A percentile compares a stretch with the other conserved stretches of the same genome.
phyloP scores from a whole-genome alignment of 2,329 filamentous ascomycete species.

The Diplodia intermedia region DNA sequence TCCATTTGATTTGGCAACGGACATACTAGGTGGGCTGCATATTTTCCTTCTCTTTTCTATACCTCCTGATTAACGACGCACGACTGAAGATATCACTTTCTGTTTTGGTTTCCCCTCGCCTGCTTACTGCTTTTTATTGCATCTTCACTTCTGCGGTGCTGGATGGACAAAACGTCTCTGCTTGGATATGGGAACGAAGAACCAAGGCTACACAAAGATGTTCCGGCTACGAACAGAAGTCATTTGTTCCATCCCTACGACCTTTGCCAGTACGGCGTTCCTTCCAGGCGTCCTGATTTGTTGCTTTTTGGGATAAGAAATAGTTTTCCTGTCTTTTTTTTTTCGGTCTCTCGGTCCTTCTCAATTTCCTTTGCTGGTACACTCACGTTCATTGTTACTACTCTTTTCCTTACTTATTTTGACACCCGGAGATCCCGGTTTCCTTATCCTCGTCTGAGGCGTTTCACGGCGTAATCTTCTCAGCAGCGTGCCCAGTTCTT shows the following conservation, averaged over 20 bases:
- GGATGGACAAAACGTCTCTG: slow-evolving; percentile 6
- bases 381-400: not conserved
- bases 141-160: slow-evolving; percentile 4
- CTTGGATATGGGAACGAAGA: slow-evolving; percentile 14
- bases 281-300: slow-evolving; percentile 17
- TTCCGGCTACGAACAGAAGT: not conserved
- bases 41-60: slow-evolving; percentile 22
- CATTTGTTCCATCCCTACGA: not conserved
- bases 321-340: not conserved
- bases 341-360: slow-evolving; percentile 10
- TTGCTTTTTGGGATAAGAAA: slow-evolving; percentile 12
- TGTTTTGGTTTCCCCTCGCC: slow-evolving; percentile 12
- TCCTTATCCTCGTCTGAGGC: not conserved
- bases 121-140: slow-evolving; percentile 4
- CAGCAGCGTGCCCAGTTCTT: not conserved
- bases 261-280: slow-evolving; percentile 1
- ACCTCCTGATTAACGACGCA: slow-evolving; percentile 23
- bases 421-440: not conserved
- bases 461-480: slow-evolving; percentile 3
- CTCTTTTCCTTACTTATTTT: not conserved
- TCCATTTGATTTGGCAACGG: slow-evolving; percentile 23
- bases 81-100: slow-evolving; percentile 29
- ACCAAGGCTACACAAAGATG: not conserved
- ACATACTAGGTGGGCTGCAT: slow-evolving; percentile 29
- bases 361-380: not conserved